Evolutionary conservation across 768 basidiomycete genomes (phyloP), one percentile per base, ranked within the genome.

Genomic region (Cystobasidium tubakii): DNA sequence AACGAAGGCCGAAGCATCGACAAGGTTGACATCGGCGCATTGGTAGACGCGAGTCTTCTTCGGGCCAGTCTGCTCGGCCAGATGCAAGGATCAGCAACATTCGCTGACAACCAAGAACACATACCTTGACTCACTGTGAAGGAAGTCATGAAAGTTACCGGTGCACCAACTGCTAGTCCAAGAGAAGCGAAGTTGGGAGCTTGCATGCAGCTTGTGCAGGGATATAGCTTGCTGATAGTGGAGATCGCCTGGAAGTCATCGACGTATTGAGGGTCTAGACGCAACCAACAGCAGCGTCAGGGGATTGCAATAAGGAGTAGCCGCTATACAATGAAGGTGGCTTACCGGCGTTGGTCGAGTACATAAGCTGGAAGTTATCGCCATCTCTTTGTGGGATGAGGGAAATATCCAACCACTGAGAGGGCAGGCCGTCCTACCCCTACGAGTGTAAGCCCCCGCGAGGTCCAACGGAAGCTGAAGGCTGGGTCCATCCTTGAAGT

Each of bases 21-120:
- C 76, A 17, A 79, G 74, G 10, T 42, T 76, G 64, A 79, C 67
- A 55, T 79, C 78, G 62, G 78, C 78, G 39, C 78, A 79, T 39
- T 77, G 71, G 69, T 77, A 78, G 64, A 69, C 73, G 31, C 25
- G 33, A 21, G 33, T 34, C 33, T 34, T 27, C 29, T 34, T 60
- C 29, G 57, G 57, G 33, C 57, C 57, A 21, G 57, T 60, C 57
- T 60, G 57, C 27, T n/a, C n/a, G n/a, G n/a, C n/a, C n/a, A n/a
- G n/a, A n/a, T n/a, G n/a, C n/a, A n/a, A n/a, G n/a, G n/a, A n/a
- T n/a, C n/a, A n/a, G n/a, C n/a, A n/a, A n/a, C n/a, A n/a, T n/a
- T n/a, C n/a, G n/a, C n/a, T n/a, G n/a, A n/a, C n/a, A n/a, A n/a
- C n/a, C n/a, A n/a, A n/a, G n/a, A n/a, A n/a, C n/a, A n/a, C n/a